Percentiles rank a stretch among this genome's conserved stretches.
phyloP scores from a whole-genome alignment of 2,329 filamentous ascomycete genomes.

The Ploettnerulaceae sp. region DNA sequence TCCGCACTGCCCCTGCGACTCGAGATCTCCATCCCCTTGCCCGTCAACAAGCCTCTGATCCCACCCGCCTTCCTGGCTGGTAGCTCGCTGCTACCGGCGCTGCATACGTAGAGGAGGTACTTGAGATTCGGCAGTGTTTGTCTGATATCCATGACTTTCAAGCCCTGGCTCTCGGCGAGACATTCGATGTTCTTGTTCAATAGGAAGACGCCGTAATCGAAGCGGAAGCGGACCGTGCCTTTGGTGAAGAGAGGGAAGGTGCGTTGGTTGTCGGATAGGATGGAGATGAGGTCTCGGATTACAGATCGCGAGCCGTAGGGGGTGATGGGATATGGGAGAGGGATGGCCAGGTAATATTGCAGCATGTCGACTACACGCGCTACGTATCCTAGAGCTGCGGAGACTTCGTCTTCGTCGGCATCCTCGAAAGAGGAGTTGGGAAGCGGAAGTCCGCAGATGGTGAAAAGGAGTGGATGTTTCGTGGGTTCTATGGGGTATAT shows the following conservation, averaged over 20 bases:
- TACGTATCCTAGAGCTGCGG: slow-evolving; percentile 77
- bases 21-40: slow-evolving; percentile 28
- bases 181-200: slow-evolving; percentile 91
- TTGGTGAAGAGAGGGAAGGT: slow-evolving; percentile 79
- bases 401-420: slow-evolving; percentile 63
- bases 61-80: slow-evolving; percentile 58
- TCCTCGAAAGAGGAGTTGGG: slow-evolving; percentile 78
- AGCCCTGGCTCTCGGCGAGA: slow-evolving; percentile 58
- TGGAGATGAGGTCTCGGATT: slow-evolving; percentile 70
- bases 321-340: slow-evolving; percentile 75
- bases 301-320: slow-evolving; percentile 69
- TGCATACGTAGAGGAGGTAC: slow-evolving; percentile 85
- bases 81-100: slow-evolving; percentile 64
- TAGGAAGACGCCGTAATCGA: slow-evolving; percentile 95
- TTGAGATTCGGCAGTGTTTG: slow-evolving; percentile 92
- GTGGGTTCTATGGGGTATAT: slow-evolving; percentile 78
- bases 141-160: slow-evolving; percentile 82
- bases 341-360: slow-evolving; percentile 74
- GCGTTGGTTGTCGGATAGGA: slow-evolving; percentile 44
- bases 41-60: slow-evolving; percentile 53
- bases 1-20: slow-evolving; percentile 32
- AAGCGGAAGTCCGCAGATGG: slow-evolving; percentile 71
- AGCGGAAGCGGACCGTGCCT: slow-evolving; percentile 73
- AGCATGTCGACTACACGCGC: slow-evolving; percentile 70
- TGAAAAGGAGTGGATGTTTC: slow-evolving; percentile 67